A percentile compares a stretch with the other conserved stretches of the same genome.
These are phyloP conservation scores for Phytophthora citricola DNA, from an alignment of 352 stramenopile genomes.

Conservation along the genomic window DNA sequence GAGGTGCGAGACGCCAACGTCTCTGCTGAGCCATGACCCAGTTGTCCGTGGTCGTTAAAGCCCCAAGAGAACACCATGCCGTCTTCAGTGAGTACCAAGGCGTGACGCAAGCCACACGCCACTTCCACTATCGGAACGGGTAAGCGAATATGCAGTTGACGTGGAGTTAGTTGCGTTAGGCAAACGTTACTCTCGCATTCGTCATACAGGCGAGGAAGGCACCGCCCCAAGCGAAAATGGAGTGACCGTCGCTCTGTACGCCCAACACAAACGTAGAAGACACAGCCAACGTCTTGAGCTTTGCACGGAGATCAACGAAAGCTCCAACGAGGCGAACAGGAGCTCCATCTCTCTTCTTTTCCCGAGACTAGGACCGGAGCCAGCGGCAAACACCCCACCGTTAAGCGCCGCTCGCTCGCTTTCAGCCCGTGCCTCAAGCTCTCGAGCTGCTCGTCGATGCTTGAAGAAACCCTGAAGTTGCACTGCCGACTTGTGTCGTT, in stretches of 20 bases:
- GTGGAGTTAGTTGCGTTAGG: constrained; percentile 31
- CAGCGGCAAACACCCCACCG: constrained; percentile 59
- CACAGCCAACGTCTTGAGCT: constrained; percentile 39
- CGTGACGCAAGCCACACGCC: constrained; percentile 68
- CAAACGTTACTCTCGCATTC: constrained; percentile 14
- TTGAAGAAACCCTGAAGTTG: constrained; percentile 65
- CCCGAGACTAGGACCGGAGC: constrained; percentile 51
- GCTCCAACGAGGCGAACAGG: constrained; percentile 50
- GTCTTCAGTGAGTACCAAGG: constrained; percentile 54
- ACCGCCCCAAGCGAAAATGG: constrained; percentile 62
- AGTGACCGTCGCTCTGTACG: constrained; percentile 44
- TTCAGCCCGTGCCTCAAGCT: constrained; percentile 61
- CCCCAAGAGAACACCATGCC: constrained; percentile 79
- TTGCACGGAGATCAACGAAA: constrained; percentile 53
- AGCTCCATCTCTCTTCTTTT: constrained; percentile 22
- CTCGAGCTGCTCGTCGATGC: constrained; percentile 48
- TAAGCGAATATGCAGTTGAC: constrained; percentile 43
- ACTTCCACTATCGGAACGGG: constrained; percentile 3
- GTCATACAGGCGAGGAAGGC: constrained; percentile 52
- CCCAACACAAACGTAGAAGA: constrained; percentile 61
- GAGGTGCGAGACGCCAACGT: constrained; percentile 56
- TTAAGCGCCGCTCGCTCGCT: constrained; percentile 62
- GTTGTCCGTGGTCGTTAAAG: constrained; percentile 81
- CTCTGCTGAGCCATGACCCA: constrained; percentile 60
- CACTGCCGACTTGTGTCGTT: constrained; percentile 54